Evolutionary conservation across 768 basidiomycete genomes (phyloP).

Genomic region (Pisolithus microcarpus): DNA sequence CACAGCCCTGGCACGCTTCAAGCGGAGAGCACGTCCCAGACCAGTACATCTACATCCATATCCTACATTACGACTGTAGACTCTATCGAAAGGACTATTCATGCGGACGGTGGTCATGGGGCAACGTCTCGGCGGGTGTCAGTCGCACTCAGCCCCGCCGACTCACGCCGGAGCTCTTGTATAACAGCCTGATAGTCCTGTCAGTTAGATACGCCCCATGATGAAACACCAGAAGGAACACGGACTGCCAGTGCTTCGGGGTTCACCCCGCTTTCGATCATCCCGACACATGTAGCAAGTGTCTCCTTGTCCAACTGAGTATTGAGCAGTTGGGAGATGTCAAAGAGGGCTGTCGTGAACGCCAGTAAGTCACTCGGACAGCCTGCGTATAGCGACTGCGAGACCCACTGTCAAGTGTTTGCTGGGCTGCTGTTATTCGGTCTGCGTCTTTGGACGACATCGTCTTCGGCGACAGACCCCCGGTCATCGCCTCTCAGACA

Average conservation of each 20-base stretch:
- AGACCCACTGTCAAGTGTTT: constrained; percentile 62
- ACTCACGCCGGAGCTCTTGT: constrained; percentile 75
- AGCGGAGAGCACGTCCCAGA: too few relatives aligned
- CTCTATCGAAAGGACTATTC: too few relatives aligned
- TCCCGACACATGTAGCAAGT: constrained; percentile 82
- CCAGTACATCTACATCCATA: too few relatives aligned
- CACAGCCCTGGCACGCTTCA: too few relatives aligned
- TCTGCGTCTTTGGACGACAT: constrained; percentile 49
- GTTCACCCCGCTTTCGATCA: constrained; percentile 91
- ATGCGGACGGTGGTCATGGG: too few relatives aligned
- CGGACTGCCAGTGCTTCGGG: constrained; percentile 86
- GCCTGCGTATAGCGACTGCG: neutral
- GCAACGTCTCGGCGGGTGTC: constrained; percentile 19
- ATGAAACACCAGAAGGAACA: constrained; percentile 9
- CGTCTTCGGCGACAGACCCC: neutral
- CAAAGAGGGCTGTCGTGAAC: constrained; percentile 56
- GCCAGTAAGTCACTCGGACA: constrained; percentile 3
- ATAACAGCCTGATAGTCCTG: constrained; percentile 57
- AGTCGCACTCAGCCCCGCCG: constrained; percentile 31
- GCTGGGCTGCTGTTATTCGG: constrained; percentile 55
- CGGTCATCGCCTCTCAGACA: neutral
- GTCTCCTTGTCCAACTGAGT: constrained; percentile 87
- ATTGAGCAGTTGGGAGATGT: constrained; percentile 83
- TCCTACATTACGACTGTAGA: too few relatives aligned
- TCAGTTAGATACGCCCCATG: neutral